Percentiles rank a stretch among this genome's conserved stretches.
These are phyloP conservation scores for Acanthamoeba healyi DNA, from an alignment of 208 protist genomes.

Conservation along the genomic window DNA sequence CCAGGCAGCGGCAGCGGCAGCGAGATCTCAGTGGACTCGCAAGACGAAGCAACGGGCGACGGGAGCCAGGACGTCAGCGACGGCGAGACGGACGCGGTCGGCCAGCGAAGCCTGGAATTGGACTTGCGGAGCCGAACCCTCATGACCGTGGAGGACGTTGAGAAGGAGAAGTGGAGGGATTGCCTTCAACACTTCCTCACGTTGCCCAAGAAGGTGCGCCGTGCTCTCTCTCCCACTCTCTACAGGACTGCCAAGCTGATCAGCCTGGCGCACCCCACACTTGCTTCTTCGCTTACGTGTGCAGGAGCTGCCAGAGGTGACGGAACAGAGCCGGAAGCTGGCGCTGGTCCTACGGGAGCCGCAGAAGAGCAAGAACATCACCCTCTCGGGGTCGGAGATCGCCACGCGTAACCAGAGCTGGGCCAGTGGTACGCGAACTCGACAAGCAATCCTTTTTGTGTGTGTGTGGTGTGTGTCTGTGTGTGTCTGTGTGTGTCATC, in stretches of 20 bases:
- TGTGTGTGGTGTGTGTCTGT: too few species aligned
- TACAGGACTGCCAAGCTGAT: not conserved
- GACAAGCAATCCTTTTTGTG: not conserved
- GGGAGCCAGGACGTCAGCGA: not conserved
- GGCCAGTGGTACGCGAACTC: not conserved
- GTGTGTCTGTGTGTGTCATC: too few species aligned
- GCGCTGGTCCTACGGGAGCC: conserved; percentile 12
- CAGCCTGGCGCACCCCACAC: too few species aligned
- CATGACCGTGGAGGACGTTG: conserved; percentile 50
- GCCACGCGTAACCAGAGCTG: not conserved
- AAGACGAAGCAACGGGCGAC: not conserved
- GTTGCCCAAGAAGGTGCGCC: not conserved
- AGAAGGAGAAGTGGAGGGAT: not conserved
- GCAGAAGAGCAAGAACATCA: not conserved
- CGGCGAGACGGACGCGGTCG: not conserved
- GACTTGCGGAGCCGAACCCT: not conserved
- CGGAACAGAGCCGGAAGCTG: not conserved
- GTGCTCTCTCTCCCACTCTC: too few species aligned
- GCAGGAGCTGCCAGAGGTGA: conserved; percentile 10
- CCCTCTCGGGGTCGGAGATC: not conserved
- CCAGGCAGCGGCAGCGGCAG: not conserved
- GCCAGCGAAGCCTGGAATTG: not conserved
- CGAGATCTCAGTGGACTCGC: not conserved
- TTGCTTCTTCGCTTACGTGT: too few species aligned
- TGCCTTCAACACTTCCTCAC: conserved; percentile 3